These are phyloP conservation scores for Hanseniaspora uvarum DNA, from an alignment of 1,139 yeast species.

Conservation along the genomic window DNA sequence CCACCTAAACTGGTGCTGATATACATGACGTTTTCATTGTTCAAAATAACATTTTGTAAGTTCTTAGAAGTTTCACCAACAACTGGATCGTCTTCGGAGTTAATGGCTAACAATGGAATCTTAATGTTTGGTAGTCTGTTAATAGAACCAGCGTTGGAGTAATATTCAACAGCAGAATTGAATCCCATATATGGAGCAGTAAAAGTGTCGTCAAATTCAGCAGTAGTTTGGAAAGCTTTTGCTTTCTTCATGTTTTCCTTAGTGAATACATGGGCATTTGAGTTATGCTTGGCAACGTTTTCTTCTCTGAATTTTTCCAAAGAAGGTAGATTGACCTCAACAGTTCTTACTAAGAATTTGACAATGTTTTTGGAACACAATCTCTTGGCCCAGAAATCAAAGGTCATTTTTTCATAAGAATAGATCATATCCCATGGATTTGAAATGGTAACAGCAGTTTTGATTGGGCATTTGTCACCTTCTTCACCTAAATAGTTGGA, in stretches of 20 bases:
- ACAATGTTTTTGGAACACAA: conserved; percentile 61
- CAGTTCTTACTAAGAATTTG: conserved; percentile 49
- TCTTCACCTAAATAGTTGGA: conserved; percentile 73
- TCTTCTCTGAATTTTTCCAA: conserved; percentile 33
- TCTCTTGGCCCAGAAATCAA: conserved; percentile 49
- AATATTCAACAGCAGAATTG: conserved; percentile 60
- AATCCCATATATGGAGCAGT: conserved; percentile 73
- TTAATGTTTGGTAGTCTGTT: conserved; percentile 45
- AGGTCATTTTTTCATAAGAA: conserved; percentile 43
- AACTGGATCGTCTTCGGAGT: conserved; percentile 77
- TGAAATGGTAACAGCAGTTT: conserved; percentile 59
- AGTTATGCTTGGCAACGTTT: conserved; percentile 27
- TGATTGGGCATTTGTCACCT: conserved; percentile 43
- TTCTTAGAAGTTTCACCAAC: conserved; percentile 61
- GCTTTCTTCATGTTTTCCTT: conserved; percentile 33
- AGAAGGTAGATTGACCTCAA: conserved; percentile 51
- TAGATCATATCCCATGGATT: conserved; percentile 77
- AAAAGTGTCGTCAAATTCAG: conserved; percentile 58
- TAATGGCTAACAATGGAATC: conserved; percentile 59
- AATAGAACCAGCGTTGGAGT: conserved; percentile 57
- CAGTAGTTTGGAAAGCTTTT: conserved; percentile 32
- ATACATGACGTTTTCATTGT: conserved; percentile 61
- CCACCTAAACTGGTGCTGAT: conserved; percentile 76
- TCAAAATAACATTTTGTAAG: conserved; percentile 40
- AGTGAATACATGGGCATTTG: conserved; percentile 31